Base-by-base conservation (phyloP, 371 early-diverging fungal genomes). In the Mucor plumbeus region DNA sequence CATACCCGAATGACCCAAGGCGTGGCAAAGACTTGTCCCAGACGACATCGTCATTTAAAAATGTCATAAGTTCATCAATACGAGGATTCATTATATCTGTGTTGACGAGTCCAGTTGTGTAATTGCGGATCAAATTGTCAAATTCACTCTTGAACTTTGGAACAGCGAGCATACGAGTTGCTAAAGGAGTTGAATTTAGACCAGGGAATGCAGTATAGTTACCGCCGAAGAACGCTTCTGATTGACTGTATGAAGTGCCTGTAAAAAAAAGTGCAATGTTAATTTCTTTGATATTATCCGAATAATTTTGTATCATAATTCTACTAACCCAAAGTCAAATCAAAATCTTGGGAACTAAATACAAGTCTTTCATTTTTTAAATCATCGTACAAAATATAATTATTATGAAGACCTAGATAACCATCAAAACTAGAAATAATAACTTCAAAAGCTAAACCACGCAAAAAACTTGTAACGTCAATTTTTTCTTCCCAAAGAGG, bases 301-400 rank as follows among this genome's bases (percentile, higher is more conserved):
- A 26, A 26, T 26, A 26, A 26, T 26, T 26, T 26, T 26, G 26
- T 3, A 26, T 26, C 63, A 64, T 3, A 71, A 64, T 66, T 63
- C 10, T 60, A 64, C 43, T 48, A 70, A 21, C 77, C 75, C 65
- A 79, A 58, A 4, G 67, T 61, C 21, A 69, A 62, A 63, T 77
- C 80, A 59, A 77, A 59, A 36, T 80, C 80, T 69, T 73, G 73
- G 4, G 53, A 60, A 34, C 73, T 71, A 40, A 59, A 77, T 19
- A 71, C 58, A 36, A 73, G 63, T 4, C 63, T 50, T 10, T 58
- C 63, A 10, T 43, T 39, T 7, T 36, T 33, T 11, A 64, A 61
- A 34, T 73, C 54, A 4, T 75, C 67, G 54, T 79, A 79, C 26
- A 79, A 19, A 35, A 74, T 74, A 33, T 72, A 79, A 35, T 79